These are phyloP conservation scores for Sordariomycetes sp. DNA, from an alignment of 2,329 filamentous ascomycete genomes.

Conservation along the genomic window DNA sequence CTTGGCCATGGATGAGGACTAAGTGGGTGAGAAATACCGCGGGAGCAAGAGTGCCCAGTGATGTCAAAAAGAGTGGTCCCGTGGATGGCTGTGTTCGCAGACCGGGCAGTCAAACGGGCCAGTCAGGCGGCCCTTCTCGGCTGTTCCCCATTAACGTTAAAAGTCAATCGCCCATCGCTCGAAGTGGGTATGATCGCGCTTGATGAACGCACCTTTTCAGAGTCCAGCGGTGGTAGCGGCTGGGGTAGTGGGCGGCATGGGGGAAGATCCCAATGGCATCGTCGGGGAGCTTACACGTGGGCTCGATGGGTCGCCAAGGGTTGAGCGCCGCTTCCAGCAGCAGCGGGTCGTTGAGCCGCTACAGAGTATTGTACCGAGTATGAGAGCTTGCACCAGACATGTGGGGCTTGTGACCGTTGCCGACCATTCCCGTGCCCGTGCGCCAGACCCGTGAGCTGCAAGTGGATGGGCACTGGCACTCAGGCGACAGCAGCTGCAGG, in stretches of 20 bases:
- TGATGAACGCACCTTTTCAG: no score
- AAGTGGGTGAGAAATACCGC: background rate
- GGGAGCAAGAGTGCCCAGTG: background rate
- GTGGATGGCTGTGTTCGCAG: background rate
- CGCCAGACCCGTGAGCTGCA: background rate
- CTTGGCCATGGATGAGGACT: background rate
- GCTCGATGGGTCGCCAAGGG: background rate
- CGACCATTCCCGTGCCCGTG: background rate
- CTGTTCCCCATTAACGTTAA: background rate
- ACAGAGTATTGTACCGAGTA: no score
- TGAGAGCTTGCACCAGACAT: no score
- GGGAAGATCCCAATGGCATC: background rate
- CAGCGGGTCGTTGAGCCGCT: background rate
- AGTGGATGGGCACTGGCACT: background rate
- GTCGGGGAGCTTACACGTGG: background rate
- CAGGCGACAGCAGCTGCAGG: background rate
- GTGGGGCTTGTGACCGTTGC: background rate
- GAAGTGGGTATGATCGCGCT: no score
- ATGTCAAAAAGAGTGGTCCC: background rate
- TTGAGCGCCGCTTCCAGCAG: background rate
- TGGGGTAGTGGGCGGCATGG: background rate
- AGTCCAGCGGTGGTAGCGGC: no score
- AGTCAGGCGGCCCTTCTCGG: background rate
- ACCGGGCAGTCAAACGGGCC: background rate
- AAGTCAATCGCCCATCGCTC: background rate